A percentile compares a stretch with the other conserved stretches of the same genome.
Conservation (phyloP, 352 stramenopile genomes). For the Nothophytophthora sp. region DNA sequence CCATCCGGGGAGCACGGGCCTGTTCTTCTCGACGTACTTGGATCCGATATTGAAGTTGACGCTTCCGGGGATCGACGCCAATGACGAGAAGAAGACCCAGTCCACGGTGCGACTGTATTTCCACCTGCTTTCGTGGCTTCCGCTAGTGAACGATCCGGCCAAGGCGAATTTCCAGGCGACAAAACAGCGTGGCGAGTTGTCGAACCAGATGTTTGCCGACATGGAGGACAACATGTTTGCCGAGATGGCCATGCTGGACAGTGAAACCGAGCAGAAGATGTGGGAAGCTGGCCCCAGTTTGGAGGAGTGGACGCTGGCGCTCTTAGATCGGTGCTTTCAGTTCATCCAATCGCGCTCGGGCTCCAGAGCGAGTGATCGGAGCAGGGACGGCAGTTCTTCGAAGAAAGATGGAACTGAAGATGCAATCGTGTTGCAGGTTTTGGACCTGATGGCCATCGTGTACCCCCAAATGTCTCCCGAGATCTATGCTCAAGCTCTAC, state of each 20-base stretch:
- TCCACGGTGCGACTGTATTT: slow-evolving; percentile 72
- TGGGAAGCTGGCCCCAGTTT: slow-evolving; percentile 63
- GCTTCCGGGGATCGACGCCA: slow-evolving; percentile 72
- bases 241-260: slow-evolving; percentile 24
- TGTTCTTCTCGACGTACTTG: slow-evolving; percentile 65
- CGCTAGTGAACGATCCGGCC: slow-evolving; percentile 63
- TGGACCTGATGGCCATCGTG: slow-evolving; percentile 62
- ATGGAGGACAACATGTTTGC: slow-evolving; percentile 53
- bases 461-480: slow-evolving; percentile 65
- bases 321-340: slow-evolving; percentile 66
- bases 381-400: slow-evolving; percentile 14
- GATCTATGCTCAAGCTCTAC: slow-evolving; percentile 54
- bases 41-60: slow-evolving; percentile 60
- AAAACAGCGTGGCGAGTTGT: slow-evolving; percentile 33
- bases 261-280: slow-evolving; percentile 45
- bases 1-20: slow-evolving; percentile 34
- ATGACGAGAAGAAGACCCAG: slow-evolving; percentile 77
- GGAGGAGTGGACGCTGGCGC: slow-evolving; percentile 64
- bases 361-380: slow-evolving; percentile 23
- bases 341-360: slow-evolving; percentile 62
- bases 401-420: slow-evolving; percentile 40
- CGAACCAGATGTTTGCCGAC: slow-evolving; percentile 35
- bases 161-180: slow-evolving; percentile 40
- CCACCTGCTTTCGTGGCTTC: slow-evolving; percentile 64
- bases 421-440: slow-evolving; percentile 50